These are phyloP conservation scores for Verticillium isaacii DNA, from an alignment of 2,329 filamentous ascomycete genomes.

Conservation along the genomic window DNA sequence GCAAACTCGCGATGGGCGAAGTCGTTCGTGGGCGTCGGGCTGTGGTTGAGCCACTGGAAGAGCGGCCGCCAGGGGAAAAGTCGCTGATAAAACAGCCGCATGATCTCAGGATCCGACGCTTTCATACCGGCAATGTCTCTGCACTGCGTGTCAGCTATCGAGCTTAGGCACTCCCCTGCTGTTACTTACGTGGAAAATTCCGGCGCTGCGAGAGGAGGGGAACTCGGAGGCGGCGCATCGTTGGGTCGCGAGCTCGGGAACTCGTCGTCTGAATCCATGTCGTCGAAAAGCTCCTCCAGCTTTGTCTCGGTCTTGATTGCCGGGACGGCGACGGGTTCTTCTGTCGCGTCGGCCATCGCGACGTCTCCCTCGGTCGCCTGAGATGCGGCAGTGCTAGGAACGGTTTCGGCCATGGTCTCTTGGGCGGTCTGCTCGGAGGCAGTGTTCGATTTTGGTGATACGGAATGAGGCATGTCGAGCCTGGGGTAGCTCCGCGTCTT, in stretches of 20 bases:
- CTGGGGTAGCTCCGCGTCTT: neutral
- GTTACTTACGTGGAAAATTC: conserved; percentile 37
- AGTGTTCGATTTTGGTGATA: conserved; percentile 14
- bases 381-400: conserved; percentile 21
- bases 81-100: conserved; percentile 92
- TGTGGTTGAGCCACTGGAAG: conserved; percentile 98
- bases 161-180: neutral
- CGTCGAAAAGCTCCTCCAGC: conserved; percentile 55
- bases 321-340: conserved; percentile 16
- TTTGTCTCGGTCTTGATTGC: conserved; percentile 40
- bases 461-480: conserved; percentile 40
- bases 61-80: conserved; percentile 92
- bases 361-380: conserved; percentile 29
- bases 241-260: conserved; percentile 46
- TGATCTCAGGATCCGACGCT: conserved; percentile 73
- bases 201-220: conserved; percentile 28
- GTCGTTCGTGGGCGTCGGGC: conserved; percentile 76
- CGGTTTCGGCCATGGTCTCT: conserved; percentile 28
- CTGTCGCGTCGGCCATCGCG: conserved; percentile 32
- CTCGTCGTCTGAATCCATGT: conserved; percentile 57
- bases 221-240: conserved; percentile 33
- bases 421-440: conserved; percentile 8
- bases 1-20: conserved; percentile 95
- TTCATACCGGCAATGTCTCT: conserved; percentile 32
- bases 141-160: neutral